A percentile compares a stretch with the other conserved stretches of the same genome.
Evolutionary conservation across 768 basidiomycete species (phyloP).

Genomic region (Naematelia encephala): DNA sequence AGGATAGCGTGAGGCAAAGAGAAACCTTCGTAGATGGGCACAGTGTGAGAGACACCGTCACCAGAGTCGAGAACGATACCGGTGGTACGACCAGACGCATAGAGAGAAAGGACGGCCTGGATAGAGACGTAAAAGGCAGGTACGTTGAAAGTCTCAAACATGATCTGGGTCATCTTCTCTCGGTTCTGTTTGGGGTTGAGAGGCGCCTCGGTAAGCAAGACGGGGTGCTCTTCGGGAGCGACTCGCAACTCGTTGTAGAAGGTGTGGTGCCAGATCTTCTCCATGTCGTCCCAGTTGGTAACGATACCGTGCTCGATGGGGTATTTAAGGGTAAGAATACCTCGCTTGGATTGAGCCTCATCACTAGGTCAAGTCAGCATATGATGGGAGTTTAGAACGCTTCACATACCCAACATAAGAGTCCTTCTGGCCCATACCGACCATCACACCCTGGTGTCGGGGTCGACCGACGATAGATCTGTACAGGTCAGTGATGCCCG

Average conservation of each 20-base stretch:
- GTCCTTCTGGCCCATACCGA: constrained; percentile 95
- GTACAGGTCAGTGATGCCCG: constrained; percentile 11
- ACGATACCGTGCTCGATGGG: constrained; percentile 92
- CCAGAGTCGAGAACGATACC: constrained; percentile 92
- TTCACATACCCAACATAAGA: constrained; percentile 79
- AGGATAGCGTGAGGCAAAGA: constrained; percentile 85
- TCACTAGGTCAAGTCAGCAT: constrained; percentile 57
- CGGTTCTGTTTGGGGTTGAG: constrained; percentile 90
- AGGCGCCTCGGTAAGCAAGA: constrained; percentile 85
- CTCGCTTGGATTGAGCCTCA: constrained; percentile 90
- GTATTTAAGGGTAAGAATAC: constrained; percentile 89
- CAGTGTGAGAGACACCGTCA: constrained; percentile 93
- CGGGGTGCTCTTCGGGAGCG: constrained; percentile 87
- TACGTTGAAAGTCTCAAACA: constrained; percentile 93
- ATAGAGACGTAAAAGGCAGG: constrained; percentile 90
- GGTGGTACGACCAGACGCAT: constrained; percentile 92
- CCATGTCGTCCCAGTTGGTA: constrained; percentile 99
- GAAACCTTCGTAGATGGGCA: constrained; percentile 95
- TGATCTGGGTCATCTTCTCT: constrained; percentile 89
- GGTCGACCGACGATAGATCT: constrained; percentile 89
- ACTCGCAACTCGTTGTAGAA: constrained; percentile 95
- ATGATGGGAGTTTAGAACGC: neutral
- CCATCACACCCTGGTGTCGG: constrained; percentile 92
- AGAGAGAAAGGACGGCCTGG: constrained; percentile 85
- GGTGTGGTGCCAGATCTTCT: constrained; percentile 98